Conservation (phyloP, 352 stramenopile genomes). For the Pythium brassicae region DNA sequence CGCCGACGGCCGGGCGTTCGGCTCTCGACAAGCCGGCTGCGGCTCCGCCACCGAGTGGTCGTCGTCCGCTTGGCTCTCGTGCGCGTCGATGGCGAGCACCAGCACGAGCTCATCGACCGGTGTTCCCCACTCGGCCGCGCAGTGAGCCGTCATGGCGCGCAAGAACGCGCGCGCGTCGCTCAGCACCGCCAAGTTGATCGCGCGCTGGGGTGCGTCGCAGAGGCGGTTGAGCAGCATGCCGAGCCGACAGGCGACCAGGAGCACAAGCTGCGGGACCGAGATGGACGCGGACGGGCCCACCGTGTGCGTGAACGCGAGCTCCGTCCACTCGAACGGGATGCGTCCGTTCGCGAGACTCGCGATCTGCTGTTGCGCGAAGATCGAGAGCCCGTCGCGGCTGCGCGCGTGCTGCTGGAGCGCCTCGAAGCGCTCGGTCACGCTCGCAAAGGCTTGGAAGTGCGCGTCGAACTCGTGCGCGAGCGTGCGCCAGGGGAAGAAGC, state of each 20-base stretch:
- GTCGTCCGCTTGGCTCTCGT: neutral
- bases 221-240: constrained; percentile 5
- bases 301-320: constrained; percentile 9
- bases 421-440: constrained; percentile 3
- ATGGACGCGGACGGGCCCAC: constrained; percentile 8
- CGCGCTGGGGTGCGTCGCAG: neutral
- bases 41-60: neutral
- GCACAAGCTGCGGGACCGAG: constrained; percentile 9
- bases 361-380: constrained; percentile 10
- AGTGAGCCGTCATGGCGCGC: constrained; percentile 3
- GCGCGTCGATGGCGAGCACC: constrained; percentile 5
- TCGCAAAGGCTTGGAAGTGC: constrained; percentile 6
- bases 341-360: constrained; percentile 8
- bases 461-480: constrained; percentile 10
- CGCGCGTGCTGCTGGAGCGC: constrained; percentile 2
- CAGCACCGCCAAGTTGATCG: constrained; percentile 12
- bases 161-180: constrained; percentile 14
- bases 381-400: neutral
- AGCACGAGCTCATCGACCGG: constrained; percentile 6
- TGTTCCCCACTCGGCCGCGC: constrained; percentile 2
- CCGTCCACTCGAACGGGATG: constrained; percentile 15
- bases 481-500: constrained; percentile 10
- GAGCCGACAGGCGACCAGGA: constrained; percentile 11
- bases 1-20: neutral
- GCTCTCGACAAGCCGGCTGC: neutral